Conservation (phyloP, 306 rosid genomes). For the Trichosanthes cucumerina region DNA sequence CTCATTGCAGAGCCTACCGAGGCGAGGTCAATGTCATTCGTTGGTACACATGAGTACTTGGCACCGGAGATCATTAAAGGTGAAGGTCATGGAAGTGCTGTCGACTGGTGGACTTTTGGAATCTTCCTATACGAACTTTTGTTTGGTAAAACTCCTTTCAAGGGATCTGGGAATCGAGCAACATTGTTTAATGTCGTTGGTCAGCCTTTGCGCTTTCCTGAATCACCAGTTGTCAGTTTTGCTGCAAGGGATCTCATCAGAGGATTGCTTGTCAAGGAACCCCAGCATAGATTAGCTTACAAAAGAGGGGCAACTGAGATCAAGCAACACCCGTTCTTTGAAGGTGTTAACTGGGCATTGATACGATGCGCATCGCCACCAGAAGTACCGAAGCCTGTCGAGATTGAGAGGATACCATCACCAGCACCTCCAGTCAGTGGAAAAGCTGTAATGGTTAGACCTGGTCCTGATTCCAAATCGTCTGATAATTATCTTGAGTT, state of each 20-base stretch:
- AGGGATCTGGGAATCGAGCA: constrained; percentile 91
- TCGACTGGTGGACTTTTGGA: constrained; percentile 99
- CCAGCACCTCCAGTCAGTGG: constrained; percentile 45
- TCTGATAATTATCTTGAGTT: constrained; percentile 90
- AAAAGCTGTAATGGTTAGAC: constrained; percentile 39
- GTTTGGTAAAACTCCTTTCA: constrained; percentile 93
- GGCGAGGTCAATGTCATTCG: constrained; percentile 95
- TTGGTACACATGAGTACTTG: constrained; percentile 89
- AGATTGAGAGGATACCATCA: constrained; percentile 66
- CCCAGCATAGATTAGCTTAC: constrained; percentile 83
- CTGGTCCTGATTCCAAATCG: constrained; percentile 56
- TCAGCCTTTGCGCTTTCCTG: constrained; percentile 86
- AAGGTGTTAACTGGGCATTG: constrained; percentile 98
- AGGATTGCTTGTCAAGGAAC: constrained; percentile 93
- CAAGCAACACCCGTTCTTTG: constrained; percentile 89
- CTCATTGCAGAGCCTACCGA: constrained; percentile 94
- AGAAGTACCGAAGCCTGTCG: constrained; percentile 78
- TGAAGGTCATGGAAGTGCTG: constrained; percentile 97
- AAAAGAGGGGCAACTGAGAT: constrained; percentile 93
- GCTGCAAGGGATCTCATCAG: constrained; percentile 89
- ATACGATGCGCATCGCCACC: constrained; percentile 98
- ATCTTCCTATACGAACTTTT: constrained; percentile 83
- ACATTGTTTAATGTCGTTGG: constrained; percentile 86
- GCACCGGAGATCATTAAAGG: constrained; percentile 99
- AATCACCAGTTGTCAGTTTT: constrained; percentile 87